Conservation (phyloP, 2,329 filamentous ascomycete genomes). For the Geoglossum cookeanum region DNA sequence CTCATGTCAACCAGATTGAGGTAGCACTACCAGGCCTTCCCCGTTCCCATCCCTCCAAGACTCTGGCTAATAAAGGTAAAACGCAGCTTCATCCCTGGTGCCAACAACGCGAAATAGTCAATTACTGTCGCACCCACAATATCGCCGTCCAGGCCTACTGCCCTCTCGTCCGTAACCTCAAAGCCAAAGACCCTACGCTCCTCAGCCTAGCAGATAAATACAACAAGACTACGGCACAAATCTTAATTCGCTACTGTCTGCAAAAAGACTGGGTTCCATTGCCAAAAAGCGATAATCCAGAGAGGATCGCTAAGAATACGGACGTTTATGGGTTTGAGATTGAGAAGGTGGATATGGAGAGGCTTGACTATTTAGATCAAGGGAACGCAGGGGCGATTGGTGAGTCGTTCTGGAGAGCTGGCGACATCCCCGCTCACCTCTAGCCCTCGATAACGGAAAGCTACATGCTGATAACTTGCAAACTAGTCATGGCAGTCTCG, state of each 20-base stretch:
- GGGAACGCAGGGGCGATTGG: neutral
- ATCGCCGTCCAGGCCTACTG: constrained; percentile 40
- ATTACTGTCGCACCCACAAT: constrained; percentile 46
- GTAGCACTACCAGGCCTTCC: constrained; percentile 59
- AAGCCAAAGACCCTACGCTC: constrained; percentile 34
- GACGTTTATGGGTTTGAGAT: constrained; percentile 42
- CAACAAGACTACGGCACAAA: constrained; percentile 36
- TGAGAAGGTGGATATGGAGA: constrained; percentile 39
- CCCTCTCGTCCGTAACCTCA: constrained; percentile 25
- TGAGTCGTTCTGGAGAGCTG: neutral
- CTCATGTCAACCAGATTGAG: constrained; percentile 75
- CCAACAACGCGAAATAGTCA: constrained; percentile 54
- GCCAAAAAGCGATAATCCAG: constrained; percentile 41
- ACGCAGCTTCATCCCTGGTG: constrained; percentile 62
- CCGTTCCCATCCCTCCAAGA: constrained; percentile 22
- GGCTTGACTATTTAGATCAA: constrained; percentile 48
- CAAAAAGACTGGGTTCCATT: constrained; percentile 43
- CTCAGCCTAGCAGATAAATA: constrained; percentile 34
- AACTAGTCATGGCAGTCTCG: no score
- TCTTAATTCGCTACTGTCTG: constrained; percentile 41
- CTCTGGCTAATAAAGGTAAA: neutral
- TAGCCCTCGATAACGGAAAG: no score
- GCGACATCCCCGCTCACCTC: no score
- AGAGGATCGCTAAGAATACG: constrained; percentile 42
- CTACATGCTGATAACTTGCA: no score